These are phyloP conservation scores for Exserohilum rostratum DNA, from an alignment of 2,329 filamentous ascomycete species.

Conservation along the genomic window DNA sequence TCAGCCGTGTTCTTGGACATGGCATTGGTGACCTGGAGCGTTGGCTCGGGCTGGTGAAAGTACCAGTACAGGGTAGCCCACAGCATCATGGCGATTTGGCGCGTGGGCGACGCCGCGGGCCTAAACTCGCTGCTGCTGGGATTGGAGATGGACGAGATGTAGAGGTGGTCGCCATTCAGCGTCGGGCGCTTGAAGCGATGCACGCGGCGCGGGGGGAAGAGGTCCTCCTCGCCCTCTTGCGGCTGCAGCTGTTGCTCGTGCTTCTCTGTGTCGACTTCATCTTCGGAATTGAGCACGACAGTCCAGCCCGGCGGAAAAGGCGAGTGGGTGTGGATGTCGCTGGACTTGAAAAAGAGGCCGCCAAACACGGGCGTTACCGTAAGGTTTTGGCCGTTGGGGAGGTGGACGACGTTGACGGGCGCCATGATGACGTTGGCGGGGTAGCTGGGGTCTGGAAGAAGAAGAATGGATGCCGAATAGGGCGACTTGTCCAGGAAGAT, in stretches of 20 bases:
- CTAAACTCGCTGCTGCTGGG: conserved; percentile 81
- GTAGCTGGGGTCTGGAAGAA: conserved; percentile 17
- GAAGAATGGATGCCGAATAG: conserved; percentile 3
- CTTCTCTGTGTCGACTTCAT: conserved; percentile 31
- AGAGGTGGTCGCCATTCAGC: conserved; percentile 78
- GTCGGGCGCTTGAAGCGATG: conserved; percentile 78
- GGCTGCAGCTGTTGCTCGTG: conserved; percentile 40
- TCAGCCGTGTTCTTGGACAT: conserved; percentile 68
- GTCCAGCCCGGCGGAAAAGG: conserved; percentile 89
- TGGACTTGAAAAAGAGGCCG: conserved; percentile 87
- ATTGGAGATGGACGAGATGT: conserved; percentile 89
- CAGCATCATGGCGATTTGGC: conserved; percentile 95
- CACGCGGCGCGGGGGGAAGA: conserved; percentile 50
- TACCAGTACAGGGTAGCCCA: conserved; percentile 97
- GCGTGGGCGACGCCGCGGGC: conserved; percentile 77
- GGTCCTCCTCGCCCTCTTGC: conserved; percentile 40
- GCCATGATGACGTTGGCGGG: conserved; percentile 48
- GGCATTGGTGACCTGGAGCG: conserved; percentile 66
- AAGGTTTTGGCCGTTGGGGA: conserved; percentile 87
- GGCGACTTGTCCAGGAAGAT: conserved; percentile 1
- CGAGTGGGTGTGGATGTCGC: conserved; percentile 69
- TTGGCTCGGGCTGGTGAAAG: conserved; percentile 84
- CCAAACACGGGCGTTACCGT: conserved; percentile 86
- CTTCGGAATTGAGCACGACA: conserved; percentile 78
- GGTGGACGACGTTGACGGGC: conserved; percentile 61